Conservation (phyloP, 306 rosid species). For the Malus fusca region DNA sequence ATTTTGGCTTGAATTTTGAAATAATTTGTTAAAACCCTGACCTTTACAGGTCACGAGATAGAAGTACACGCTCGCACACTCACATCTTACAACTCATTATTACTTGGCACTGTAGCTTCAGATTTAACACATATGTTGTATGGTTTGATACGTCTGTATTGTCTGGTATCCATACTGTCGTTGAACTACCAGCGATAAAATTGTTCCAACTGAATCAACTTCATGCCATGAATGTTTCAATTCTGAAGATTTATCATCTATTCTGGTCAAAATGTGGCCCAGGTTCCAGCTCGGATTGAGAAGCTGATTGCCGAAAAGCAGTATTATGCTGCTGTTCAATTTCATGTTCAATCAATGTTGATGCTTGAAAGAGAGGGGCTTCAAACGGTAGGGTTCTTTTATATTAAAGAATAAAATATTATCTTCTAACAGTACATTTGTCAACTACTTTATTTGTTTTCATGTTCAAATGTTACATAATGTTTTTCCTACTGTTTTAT, state of each 20-base stretch:
- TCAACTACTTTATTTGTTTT: slow-evolving; percentile 17
- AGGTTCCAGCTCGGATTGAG: slow-evolving; percentile 96
- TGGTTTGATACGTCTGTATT: neutral
- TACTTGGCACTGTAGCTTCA: neutral
- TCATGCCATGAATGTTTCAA: neutral
- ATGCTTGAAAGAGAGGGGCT: slow-evolving; percentile 96
- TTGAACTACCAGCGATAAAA: neutral
- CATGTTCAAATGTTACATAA: neutral
- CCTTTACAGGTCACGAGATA: neutral
- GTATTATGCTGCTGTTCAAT: slow-evolving; percentile 93
- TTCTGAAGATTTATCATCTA: slow-evolving; percentile 14
- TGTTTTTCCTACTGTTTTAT: neutral
- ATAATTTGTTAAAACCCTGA: neutral
- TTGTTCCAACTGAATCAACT: neutral
- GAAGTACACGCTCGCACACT: neutral
- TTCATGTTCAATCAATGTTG: slow-evolving; percentile 77
- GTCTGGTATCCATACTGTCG: neutral
- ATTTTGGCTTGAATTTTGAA: neutral
- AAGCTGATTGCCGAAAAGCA: slow-evolving; percentile 86
- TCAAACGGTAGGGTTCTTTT: slow-evolving; percentile 57
- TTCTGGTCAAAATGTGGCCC: slow-evolving; percentile 24
- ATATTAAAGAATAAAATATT: neutral
- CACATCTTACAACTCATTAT: neutral
- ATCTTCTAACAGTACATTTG: slow-evolving; percentile 69
- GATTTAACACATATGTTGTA: neutral